Evolutionary conservation across 805 yeast genomes (phyloP).

Genomic region (Candida oleophila): DNA sequence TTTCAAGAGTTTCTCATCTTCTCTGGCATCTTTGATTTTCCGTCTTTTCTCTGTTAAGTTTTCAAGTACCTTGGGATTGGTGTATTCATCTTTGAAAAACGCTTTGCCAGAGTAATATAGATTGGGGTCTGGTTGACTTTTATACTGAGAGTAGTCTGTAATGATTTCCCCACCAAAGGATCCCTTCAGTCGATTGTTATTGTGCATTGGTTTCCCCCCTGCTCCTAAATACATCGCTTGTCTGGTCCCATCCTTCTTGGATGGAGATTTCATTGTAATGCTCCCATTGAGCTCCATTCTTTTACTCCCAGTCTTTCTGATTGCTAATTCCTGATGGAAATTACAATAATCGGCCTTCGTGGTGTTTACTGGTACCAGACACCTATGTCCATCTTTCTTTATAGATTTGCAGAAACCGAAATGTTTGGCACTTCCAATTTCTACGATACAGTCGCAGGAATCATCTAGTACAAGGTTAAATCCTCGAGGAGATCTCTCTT

Average conservation of each 20-base stretch:
- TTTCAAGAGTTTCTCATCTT: conserved; percentile 35
- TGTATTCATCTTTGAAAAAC: conserved; percentile 36
- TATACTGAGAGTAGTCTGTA: conserved; percentile 9
- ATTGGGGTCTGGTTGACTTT: conserved; percentile 13
- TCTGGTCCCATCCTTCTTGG: conserved; percentile 30
- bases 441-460: conserved; percentile 54
- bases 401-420: conserved; percentile 64
- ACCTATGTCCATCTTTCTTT: conserved; percentile 48
- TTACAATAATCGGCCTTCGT: conserved; percentile 60
- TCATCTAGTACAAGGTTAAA: conserved; percentile 60
- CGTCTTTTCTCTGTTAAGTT: conserved; percentile 36
- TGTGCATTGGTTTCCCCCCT: conserved; percentile 16
- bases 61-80: conserved; percentile 45
- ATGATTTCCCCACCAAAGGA: conserved; percentile 20
- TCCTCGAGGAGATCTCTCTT: conserved; percentile 14
- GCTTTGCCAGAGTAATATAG: conserved; percentile 10
- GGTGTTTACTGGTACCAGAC: conserved; percentile 61
- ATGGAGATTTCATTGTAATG: conserved; percentile 56
- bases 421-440: conserved; percentile 69
- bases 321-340: conserved; percentile 63
- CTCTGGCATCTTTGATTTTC: conserved; percentile 25
- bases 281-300: conserved; percentile 77
- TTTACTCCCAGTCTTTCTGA: conserved; percentile 51
- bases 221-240: conserved; percentile 40
- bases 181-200: conserved; percentile 5